Base-by-base conservation (phyloP, 305 asterid genomes). In the Rubia tinctorum region DNA sequence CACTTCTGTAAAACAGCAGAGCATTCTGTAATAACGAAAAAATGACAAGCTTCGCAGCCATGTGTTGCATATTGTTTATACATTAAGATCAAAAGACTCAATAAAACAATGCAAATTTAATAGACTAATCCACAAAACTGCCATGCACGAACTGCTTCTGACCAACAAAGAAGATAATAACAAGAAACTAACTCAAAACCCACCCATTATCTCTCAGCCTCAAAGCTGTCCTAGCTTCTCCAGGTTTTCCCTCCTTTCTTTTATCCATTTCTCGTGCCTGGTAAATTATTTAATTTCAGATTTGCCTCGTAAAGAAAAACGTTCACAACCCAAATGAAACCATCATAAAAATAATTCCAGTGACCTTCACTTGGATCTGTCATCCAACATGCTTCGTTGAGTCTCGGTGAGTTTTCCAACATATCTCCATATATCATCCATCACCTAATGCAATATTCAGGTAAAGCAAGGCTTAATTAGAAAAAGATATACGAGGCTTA, bases 241-340 rank as follows among this genome's bases (percentile, higher is more conserved):
- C 98, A 43, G 98, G 99, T 79, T 90, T 85, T 2, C 98, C 98
- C 83, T 96, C 99, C 84, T 85, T 96, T 77, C 93, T 87, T 82
- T 90, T 96, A 73, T 96, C 98, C 99, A 96, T 96, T 85, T 96
- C 99, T 58, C 98, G 94, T 69, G 98, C 99, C 99, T 96, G 85
- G 73, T 44, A 80, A 75, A 6, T 61, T 71, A 7, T 18, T 20
- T 30, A 51, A 30, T 64, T 55, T 58, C 51, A 71, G 66, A 59
- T 42, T 39, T 56, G 70, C 23, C 49, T 73, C 60, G 22, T 66
- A 64, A 77, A 74, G 43, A 13, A 72, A 77, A 20, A 58, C 8
- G 37, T n/a, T 64, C 65, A 60, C 37, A 40, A 39, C 47, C 22
- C 66, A 56, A 40, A 45, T 23, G 56, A 18, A 61, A 23, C 68